Percentiles rank a stretch among this genome's conserved stretches.
Evolutionary conservation across 345 rosid species (phyloP).

Genomic region (Anacardium occidentale): DNA sequence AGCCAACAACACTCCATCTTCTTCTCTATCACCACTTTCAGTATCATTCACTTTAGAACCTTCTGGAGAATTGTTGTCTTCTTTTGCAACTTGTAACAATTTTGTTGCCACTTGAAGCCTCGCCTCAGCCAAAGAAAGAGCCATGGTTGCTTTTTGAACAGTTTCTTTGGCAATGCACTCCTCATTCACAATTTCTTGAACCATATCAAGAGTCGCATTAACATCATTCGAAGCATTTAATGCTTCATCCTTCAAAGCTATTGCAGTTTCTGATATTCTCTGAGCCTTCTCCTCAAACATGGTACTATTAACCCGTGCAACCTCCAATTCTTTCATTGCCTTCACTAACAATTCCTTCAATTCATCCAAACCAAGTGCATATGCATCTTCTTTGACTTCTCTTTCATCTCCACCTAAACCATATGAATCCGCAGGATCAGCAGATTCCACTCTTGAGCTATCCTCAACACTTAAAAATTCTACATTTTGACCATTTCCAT

Average conservation of each 20-base stretch:
- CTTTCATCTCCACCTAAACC: slow-evolving; percentile 32
- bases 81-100: slow-evolving; percentile 43
- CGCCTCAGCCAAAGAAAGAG: slow-evolving; percentile 82
- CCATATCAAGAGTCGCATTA: slow-evolving; percentile 46
- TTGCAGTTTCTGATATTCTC: slow-evolving; percentile 76
- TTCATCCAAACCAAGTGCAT: slow-evolving; percentile 51
- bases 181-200: slow-evolving; percentile 62
- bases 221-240: slow-evolving; percentile 61
- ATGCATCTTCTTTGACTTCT: slow-evolving; percentile 35
- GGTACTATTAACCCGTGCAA: slow-evolving; percentile 69
- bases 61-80: slow-evolving; percentile 32
- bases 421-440: slow-evolving; percentile 29
- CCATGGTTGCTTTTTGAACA: slow-evolving; percentile 73
- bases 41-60: slow-evolving; percentile 33
- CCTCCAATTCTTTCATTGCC: slow-evolving; percentile 67
- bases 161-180: slow-evolving; percentile 71
- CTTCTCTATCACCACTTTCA: slow-evolving; percentile 29
- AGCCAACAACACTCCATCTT: slow-evolving; percentile 42
- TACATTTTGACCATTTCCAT: slow-evolving; percentile 53
- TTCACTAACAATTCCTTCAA: slow-evolving; percentile 56
- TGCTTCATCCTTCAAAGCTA: slow-evolving; percentile 80
- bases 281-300: slow-evolving; percentile 91
- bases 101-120: slow-evolving; percentile 66
- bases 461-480: slow-evolving; percentile 44
- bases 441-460: slow-evolving; percentile 24